Evolutionary conservation across 2,329 filamentous ascomycete genomes (phyloP).

Genomic region (Ascochyta lentis): DNA sequence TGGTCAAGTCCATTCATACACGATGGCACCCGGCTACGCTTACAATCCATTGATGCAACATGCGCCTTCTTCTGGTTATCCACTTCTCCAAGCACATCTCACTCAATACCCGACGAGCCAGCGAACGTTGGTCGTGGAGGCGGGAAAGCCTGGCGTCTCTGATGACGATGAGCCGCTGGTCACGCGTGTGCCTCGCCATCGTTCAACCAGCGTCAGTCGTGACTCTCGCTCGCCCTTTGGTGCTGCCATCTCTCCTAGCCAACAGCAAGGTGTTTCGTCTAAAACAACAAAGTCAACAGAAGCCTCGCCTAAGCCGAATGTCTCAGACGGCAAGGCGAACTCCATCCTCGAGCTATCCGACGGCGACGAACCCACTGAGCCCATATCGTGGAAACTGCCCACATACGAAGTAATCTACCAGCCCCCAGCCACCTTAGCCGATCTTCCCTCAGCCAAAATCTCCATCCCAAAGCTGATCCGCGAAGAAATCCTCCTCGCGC

Average conservation of each 20-base stretch:
- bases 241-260: neutral
- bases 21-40: neutral
- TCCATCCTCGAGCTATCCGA: constrained; percentile 10
- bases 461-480: constrained; percentile 48
- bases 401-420: constrained; percentile 25
- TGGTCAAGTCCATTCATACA: neutral
- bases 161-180: constrained; percentile 31
- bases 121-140: neutral
- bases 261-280: neutral
- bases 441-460: constrained; percentile 35
- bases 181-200: constrained; percentile 17
- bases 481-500: constrained; percentile 37
- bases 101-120: neutral
- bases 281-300: no score
- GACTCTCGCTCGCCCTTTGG: neutral
- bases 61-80: neutral
- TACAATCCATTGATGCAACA: neutral
- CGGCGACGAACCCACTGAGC: neutral
- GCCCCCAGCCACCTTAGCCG: constrained; percentile 11
- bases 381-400: constrained; percentile 27
- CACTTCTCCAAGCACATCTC: neutral
- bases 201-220: neutral
- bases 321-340: neutral
- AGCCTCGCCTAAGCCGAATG: neutral
- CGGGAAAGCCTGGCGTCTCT: constrained; percentile 1